A percentile compares a stretch with the other conserved stretches of the same genome.
Evolutionary conservation across 139 green algal species (phyloP).

Genomic region (Auxenochlorella protothecoides): DNA sequence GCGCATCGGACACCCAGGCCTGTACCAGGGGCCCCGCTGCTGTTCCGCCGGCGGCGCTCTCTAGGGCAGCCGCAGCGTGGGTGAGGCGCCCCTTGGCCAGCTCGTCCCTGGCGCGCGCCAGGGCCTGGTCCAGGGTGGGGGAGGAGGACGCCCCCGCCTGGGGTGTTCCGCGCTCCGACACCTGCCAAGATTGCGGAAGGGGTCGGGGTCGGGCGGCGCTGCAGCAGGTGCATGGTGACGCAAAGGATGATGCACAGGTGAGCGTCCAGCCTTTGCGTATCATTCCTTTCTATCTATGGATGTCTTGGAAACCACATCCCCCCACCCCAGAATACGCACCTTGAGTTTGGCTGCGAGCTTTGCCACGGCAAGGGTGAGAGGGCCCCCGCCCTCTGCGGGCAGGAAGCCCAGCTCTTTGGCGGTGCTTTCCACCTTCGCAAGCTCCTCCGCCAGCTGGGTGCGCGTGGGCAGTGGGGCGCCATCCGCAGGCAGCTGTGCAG

Average conservation of each 20-base stretch:
- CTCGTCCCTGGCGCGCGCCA: constrained; percentile 3
- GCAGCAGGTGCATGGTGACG: not conserved
- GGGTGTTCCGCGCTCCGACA: constrained; percentile 11
- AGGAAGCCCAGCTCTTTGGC: constrained; percentile 20
- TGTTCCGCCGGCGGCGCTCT: constrained; percentile 7
- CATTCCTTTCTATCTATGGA: not conserved
- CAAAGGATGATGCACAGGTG: not conserved
- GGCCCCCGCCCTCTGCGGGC: constrained; percentile 23
- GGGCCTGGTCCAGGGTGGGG: constrained; percentile 9
- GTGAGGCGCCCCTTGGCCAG: constrained; percentile 13
- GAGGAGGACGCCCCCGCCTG: constrained; percentile 2
- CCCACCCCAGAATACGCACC: constrained; percentile 2
- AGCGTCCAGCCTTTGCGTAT: not conserved
- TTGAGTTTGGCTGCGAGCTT: constrained; percentile 32
- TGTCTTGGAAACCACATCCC: not conserved
- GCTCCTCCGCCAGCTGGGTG: constrained; percentile 22
- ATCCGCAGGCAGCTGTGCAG: not conserved
- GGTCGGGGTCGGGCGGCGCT: not conserved
- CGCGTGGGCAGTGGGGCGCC: constrained; percentile 16
- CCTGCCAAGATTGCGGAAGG: not conserved
- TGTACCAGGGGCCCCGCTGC: constrained; percentile 17
- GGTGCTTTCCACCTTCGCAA: constrained; percentile 9
- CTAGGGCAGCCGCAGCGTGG: constrained; percentile 12
- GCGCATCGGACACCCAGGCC: constrained; percentile 12
- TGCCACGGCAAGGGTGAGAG: constrained; percentile 25